phyloP scores from a whole-genome alignment of 1,284 basidiomycete species.

The Melanopsichium pennsylvanicum region DNA sequence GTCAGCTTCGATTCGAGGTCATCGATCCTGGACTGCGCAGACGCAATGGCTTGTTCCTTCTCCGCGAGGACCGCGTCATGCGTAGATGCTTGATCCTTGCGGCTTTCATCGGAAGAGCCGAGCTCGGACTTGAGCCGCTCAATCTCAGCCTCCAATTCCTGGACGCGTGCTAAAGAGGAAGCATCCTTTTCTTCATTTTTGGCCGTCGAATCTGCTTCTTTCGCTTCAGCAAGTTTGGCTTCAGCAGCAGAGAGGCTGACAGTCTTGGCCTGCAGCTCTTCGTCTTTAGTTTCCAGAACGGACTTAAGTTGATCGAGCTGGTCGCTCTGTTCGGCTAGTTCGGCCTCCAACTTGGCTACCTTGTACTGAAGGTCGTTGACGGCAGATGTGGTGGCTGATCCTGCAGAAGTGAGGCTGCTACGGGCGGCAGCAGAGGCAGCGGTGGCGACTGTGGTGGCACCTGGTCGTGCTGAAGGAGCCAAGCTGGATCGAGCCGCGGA shows the following conservation, averaged over 20 bases:
- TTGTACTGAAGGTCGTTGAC: constrained; percentile 45
- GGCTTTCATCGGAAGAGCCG: constrained; percentile 12
- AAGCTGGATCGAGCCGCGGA: constrained; percentile 23
- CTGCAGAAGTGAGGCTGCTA: constrained; percentile 23
- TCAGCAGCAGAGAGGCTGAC: constrained; percentile 46
- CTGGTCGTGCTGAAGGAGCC: constrained; percentile 17
- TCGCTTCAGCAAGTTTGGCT: constrained; percentile 26
- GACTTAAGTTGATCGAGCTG: constrained; percentile 42
- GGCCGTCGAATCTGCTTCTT: constrained; percentile 1
- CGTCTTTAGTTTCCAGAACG: constrained; percentile 49
- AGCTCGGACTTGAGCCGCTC: constrained; percentile 17
- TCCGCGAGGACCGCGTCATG: constrained; percentile 11
- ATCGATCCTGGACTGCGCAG: constrained; percentile 20
- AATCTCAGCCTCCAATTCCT: constrained; percentile 34
- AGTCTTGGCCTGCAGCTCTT: constrained; percentile 47
- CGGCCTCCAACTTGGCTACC: constrained; percentile 41
- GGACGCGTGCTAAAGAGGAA: constrained; percentile 12
- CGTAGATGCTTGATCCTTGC: constrained; percentile 15
- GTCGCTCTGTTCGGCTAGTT: constrained; percentile 46
- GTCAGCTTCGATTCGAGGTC: constrained; percentile 23
- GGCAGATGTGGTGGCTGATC: constrained; percentile 15
- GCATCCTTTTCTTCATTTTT: constrained; percentile 1
- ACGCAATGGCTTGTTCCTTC: constrained; percentile 25
- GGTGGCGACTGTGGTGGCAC: constrained; percentile 3
- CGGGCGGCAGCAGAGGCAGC: constrained; percentile 19